Evolutionary conservation across 371 early-diverging fungal species (phyloP).

Genomic region (Mortierella sp.): DNA sequence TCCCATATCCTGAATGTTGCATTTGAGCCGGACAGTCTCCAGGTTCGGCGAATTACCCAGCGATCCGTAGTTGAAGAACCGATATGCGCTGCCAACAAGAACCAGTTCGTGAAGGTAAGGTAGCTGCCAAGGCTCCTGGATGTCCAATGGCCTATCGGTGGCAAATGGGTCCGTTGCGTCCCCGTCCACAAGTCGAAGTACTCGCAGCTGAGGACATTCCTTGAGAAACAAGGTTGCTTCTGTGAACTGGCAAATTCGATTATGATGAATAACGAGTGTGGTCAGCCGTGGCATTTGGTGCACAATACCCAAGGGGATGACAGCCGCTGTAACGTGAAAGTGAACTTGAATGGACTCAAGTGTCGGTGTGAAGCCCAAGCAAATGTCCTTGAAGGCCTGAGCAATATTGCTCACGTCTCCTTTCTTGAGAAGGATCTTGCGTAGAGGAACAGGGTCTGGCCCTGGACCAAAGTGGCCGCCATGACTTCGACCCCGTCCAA

Average conservation of each 20-base stretch:
- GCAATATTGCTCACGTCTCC: not conserved
- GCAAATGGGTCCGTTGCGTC: no score
- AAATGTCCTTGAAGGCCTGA: constrained; percentile 26
- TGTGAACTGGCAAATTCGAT: not conserved
- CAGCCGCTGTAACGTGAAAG: not conserved
- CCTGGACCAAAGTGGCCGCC: constrained; percentile 26
- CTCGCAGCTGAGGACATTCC: constrained; percentile 11
- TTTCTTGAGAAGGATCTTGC: constrained; percentile 2
- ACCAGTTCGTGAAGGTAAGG: constrained; percentile 18
- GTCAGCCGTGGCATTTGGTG: constrained; percentile 15
- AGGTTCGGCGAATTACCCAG: constrained; percentile 10
- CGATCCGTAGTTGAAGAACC: constrained; percentile 23
- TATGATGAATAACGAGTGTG: constrained; percentile 7
- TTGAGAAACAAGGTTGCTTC: constrained; percentile 11
- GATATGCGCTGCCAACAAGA: constrained; percentile 16
- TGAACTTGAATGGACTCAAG: constrained; percentile 20
- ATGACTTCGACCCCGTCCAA: constrained; percentile 15
- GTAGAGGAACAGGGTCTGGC: constrained; percentile 20
- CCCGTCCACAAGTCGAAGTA: constrained; percentile 3
- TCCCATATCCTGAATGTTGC: constrained; percentile 4
- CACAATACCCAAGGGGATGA: constrained; percentile 1
- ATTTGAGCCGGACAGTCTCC: constrained; percentile 13
- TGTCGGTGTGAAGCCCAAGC: constrained; percentile 17
- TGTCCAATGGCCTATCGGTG: not conserved
- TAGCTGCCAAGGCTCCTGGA: constrained; percentile 24